Conservation (phyloP, 192 early-diverging fungal genomes). For the Coemansia sp. region DNA sequence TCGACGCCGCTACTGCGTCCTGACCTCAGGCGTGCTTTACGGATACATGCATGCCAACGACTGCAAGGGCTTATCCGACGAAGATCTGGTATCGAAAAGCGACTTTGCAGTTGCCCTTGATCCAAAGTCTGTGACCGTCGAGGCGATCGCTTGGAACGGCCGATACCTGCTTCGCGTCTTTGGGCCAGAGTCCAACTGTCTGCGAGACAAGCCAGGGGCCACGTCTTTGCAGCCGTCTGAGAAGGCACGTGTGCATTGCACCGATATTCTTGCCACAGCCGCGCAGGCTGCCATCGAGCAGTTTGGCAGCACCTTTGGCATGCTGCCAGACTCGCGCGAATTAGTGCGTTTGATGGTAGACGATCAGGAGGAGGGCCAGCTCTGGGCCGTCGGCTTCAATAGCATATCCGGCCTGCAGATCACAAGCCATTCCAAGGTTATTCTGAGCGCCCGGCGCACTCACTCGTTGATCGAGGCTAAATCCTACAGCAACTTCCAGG, state of each 20-base stretch:
- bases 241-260: conserved; percentile 39
- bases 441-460: conserved; percentile 43
- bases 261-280: conserved; percentile 50
- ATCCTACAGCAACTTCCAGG: conserved; percentile 16
- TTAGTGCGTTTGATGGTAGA: conserved; percentile 53
- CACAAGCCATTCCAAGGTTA: conserved; percentile 43
- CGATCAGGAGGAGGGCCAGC: conserved; percentile 48
- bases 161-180: conserved; percentile 51
- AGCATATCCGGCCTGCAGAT: conserved; percentile 48
- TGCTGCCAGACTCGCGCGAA: conserved; percentile 47
- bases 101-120: conserved; percentile 52
- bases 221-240: conserved; percentile 33
- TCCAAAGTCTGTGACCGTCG: conserved; percentile 33
- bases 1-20: conserved; percentile 54
- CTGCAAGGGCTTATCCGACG: conserved; percentile 26
- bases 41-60: conserved; percentile 41
- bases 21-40: conserved; percentile 33
- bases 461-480: conserved; percentile 25
- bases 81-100: conserved; percentile 23
- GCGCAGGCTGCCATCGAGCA: conserved; percentile 53
- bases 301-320: conserved; percentile 51
- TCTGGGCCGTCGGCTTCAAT: conserved; percentile 48
- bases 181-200: conserved; percentile 30
- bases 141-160: conserved; percentile 54
- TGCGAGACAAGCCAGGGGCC: conserved; percentile 46